Evolutionary conservation across 345 rosid genomes (phyloP).

Genomic region (Dipteronia dyeriana): DNA sequence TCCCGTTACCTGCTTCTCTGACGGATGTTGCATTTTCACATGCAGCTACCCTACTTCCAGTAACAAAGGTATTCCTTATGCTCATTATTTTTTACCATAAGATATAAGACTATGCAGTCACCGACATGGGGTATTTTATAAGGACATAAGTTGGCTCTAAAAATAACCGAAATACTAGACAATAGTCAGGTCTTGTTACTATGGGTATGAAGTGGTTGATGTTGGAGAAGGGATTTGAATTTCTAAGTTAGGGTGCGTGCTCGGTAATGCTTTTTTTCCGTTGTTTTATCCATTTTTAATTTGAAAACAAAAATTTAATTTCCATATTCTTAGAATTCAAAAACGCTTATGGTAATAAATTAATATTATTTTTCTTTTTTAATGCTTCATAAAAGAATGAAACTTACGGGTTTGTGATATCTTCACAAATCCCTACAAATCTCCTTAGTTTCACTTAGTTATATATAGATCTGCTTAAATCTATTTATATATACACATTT

Average conservation of each 20-base stretch:
- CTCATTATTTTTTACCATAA: neutral
- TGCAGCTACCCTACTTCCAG: slow-evolving; percentile 97
- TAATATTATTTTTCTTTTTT: too few relatives aligned
- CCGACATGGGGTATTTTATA: neutral
- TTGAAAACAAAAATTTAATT: too few relatives aligned
- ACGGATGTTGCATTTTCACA: slow-evolving; percentile 99
- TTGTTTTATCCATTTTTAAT: too few relatives aligned
- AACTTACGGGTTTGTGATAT: too few relatives aligned
- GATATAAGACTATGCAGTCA: neutral
- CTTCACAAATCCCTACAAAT: too few relatives aligned
- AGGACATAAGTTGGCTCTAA: neutral
- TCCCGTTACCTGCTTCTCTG: slow-evolving; percentile 86
- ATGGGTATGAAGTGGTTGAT: neutral
- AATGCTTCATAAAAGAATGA: too few relatives aligned
- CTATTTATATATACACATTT: too few relatives aligned
- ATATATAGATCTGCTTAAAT: too few relatives aligned
- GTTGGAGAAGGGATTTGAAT: neutral
- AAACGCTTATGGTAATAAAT: too few relatives aligned
- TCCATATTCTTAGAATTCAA: too few relatives aligned
- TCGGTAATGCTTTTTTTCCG: too few relatives aligned
- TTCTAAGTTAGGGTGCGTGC: neutral
- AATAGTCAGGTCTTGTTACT: neutral
- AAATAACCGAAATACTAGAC: neutral
- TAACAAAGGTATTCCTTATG: slow-evolving; percentile 66
- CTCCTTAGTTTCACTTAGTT: too few relatives aligned